A percentile compares a stretch with the other conserved stretches of the same genome.
Evolutionary conservation across 1,284 basidiomycete species (phyloP).

Genomic region (Moesziomyces sp.): DNA sequence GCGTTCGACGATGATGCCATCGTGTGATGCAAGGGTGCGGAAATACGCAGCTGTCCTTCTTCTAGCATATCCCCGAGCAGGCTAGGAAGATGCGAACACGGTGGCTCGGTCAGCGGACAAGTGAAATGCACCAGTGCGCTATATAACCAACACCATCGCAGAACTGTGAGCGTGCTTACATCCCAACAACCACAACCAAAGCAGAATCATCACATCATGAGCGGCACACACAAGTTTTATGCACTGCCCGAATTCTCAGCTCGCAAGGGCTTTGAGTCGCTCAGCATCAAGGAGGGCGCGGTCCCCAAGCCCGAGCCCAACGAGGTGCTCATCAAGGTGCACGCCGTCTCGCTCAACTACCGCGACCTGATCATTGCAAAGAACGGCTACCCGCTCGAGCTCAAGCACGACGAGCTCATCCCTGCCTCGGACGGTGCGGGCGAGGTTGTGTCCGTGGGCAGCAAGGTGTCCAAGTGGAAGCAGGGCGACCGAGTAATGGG

Average conservation of each 20-base stretch:
- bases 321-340: constrained; percentile 65
- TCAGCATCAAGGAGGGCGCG: constrained; percentile 39
- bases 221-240: constrained; percentile 37
- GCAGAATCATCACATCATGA: constrained; percentile 13
- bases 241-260: constrained; percentile 33
- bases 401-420: constrained; percentile 67
- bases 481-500: constrained; percentile 73
- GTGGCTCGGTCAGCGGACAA: not conserved
- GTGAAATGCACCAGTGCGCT: too few relatives aligned
- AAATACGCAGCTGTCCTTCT: constrained; percentile 1
- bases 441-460: constrained; percentile 73
- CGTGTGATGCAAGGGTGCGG: not conserved
- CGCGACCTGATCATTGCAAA: constrained; percentile 58
- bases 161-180: not conserved
- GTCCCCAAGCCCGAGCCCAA: constrained; percentile 50
- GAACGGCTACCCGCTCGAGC: constrained; percentile 36
- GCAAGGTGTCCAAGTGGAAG: constrained; percentile 72
- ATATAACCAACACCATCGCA: too few relatives aligned
- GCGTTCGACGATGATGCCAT: not conserved
- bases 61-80: not conserved
- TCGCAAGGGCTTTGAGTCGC: constrained; percentile 34
- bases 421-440: constrained; percentile 76
- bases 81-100: not conserved
- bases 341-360: constrained; percentile 69
- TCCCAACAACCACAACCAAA: not conserved